phyloP scores from a whole-genome alignment of 345 rosid genomes.

The Psidium guajava region DNA sequence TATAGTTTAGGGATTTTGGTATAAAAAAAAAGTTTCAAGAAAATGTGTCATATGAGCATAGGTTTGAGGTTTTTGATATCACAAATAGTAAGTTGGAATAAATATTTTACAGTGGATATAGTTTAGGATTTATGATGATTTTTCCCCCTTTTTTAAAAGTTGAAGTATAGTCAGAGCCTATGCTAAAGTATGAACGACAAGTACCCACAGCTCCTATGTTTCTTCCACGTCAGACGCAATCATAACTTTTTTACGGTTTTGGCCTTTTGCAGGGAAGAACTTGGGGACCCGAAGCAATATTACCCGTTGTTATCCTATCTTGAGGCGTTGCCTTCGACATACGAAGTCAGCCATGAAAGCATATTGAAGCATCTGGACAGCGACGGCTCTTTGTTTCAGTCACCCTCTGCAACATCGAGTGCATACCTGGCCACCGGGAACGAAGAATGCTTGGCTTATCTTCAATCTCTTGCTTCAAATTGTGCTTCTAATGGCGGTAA shows the following conservation, averaged over 20 bases:
- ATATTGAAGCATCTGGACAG: slow-evolving; percentile 8
- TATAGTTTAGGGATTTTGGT: too few species aligned
- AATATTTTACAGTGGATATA: too few species aligned
- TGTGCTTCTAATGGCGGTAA: slow-evolving; percentile 34
- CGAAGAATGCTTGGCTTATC: slow-evolving; percentile 23
- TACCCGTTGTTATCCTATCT: slow-evolving; percentile 37
- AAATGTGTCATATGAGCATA: too few species aligned
- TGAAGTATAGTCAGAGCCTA: background rate
- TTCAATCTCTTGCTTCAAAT: slow-evolving; percentile 25
- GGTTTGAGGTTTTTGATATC: too few species aligned
- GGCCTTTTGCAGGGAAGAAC: slow-evolving; percentile 20
- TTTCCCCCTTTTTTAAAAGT: too few species aligned
- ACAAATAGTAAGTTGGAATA: too few species aligned
- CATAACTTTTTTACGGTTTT: background rate
- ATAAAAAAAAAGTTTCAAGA: too few species aligned
- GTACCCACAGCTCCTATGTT: background rate
- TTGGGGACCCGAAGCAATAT: slow-evolving; percentile 10
- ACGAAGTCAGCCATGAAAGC: slow-evolving; percentile 8
- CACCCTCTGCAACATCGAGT: slow-evolving; percentile 62
- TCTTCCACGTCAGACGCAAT: background rate
- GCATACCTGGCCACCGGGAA: slow-evolving; percentile 51
- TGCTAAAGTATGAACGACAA: background rate
- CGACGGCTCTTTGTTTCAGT: slow-evolving; percentile 49
- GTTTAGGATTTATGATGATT: too few species aligned
- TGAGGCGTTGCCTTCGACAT: slow-evolving; percentile 26